These are phyloP conservation scores for Melastoma candidum DNA, from an alignment of 441 rosid genomes.

Conservation along the genomic window DNA sequence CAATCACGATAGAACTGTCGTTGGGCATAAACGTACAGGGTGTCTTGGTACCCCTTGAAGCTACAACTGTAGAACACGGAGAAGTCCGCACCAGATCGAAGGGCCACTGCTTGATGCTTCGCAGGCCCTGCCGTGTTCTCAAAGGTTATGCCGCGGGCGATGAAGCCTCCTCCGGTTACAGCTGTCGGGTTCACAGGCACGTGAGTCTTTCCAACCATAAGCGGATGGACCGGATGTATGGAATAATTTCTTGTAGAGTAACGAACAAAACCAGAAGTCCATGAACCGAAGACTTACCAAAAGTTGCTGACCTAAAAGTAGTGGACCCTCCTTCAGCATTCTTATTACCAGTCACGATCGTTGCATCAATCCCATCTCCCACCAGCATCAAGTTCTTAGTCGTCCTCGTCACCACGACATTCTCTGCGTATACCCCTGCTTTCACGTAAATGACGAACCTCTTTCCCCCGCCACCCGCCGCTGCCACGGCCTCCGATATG, in stretches of 20 bases:
- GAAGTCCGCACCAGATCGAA: constrained; percentile 53
- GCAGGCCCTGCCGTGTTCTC: constrained; percentile 51
- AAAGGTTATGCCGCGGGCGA: constrained; percentile 42
- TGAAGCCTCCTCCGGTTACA: constrained; percentile 37
- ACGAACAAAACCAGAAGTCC: no score
- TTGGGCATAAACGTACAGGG: constrained; percentile 45
- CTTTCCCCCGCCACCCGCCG: constrained; percentile 20
- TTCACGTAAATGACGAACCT: constrained; percentile 47
- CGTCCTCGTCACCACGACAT: constrained; percentile 33
- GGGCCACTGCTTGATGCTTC: constrained; percentile 54
- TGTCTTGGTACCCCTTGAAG: constrained; percentile 58
- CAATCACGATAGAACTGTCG: constrained; percentile 63
- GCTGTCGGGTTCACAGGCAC: constrained; percentile 18
- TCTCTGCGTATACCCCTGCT: constrained; percentile 41
- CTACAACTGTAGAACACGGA: constrained; percentile 42
- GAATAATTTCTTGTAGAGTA: no score
- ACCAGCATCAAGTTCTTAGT: constrained; percentile 38
- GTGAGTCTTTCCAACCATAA: no score
- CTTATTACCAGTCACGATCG: constrained; percentile 36
- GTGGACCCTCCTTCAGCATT: constrained; percentile 35
- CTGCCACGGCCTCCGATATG: constrained; percentile 41
- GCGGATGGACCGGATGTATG: no score
- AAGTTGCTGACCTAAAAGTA: constrained; percentile 53
- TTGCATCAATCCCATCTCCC: constrained; percentile 56
- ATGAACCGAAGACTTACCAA: constrained; percentile 26